Evolutionary conservation across 257 asterid species (phyloP).

Genomic region (Marsdenia floribunda): DNA sequence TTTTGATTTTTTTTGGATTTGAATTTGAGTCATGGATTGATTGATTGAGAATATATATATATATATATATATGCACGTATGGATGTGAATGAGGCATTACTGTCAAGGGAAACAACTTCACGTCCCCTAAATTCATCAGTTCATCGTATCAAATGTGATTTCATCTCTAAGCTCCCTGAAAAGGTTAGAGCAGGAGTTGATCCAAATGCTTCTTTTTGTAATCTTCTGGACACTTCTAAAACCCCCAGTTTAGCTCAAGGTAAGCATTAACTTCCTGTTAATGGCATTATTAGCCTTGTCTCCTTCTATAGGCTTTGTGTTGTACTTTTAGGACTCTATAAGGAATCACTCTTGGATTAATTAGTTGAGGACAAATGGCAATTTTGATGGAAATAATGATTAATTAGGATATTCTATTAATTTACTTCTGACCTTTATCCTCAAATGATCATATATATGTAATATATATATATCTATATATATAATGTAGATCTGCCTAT

Average conservation of each 20-base stretch:
- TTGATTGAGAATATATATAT: too few relatives aligned
- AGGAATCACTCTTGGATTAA: too few relatives aligned
- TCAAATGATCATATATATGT: neutral
- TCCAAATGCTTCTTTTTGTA: conserved; percentile 48
- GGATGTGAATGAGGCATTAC: conserved; percentile 43
- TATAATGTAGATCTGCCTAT: neutral
- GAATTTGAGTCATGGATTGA: too few relatives aligned
- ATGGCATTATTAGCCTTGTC: too few relatives aligned
- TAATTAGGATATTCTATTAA: too few relatives aligned
- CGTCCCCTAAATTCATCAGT: conserved; percentile 29
- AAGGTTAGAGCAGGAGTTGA: conserved; percentile 48
- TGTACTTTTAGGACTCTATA: too few relatives aligned
- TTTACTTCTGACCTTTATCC: neutral
- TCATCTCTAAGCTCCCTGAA: conserved; percentile 62
- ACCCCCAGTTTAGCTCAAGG: conserved; percentile 43
- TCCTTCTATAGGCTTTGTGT: too few relatives aligned
- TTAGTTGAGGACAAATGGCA: too few relatives aligned
- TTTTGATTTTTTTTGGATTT: too few relatives aligned
- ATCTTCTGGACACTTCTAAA: conserved; percentile 33
- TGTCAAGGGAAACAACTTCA: conserved; percentile 23
- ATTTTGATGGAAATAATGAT: too few relatives aligned
- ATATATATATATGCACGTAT: conserved; percentile 9
- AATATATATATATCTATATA: too few relatives aligned
- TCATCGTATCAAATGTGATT: conserved; percentile 36
- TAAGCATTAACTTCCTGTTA: neutral